Evolutionary conservation across 2,329 filamentous ascomycete species (phyloP), one percentile per base, ranked within the genome.

Genomic region (Arthrinium puccinioides): DNA sequence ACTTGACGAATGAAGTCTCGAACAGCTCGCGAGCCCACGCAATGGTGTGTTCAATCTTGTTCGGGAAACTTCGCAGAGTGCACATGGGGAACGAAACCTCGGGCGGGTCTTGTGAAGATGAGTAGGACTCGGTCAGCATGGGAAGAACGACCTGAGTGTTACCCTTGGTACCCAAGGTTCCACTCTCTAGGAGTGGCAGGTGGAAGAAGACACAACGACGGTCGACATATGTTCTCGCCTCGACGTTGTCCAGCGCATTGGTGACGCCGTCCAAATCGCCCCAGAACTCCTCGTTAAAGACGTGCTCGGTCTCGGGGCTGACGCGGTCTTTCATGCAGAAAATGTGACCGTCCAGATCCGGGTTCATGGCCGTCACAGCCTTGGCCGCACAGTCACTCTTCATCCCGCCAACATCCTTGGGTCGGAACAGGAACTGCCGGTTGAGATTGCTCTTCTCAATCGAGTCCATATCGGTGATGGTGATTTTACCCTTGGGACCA

Each of bases 11-110:
- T 49, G 83, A 87, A 20, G 82, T 83, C 66, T 97, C 88, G 64
- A 98, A 98, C 47, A 95, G 76, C 60, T 97, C 92, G 53, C 94
- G 87, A 26, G 89, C 83, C 92, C 92, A 98, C 3, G 92, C 92
- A 59, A 98, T 98, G 1, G 92, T 97, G 63, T 98, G 92, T 66
- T 98, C 89, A 53, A 98, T 98, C 54, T 84, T 84, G 72, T 98
- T 98, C 41, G 92, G 92, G 72, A 98, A 98, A 63, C 89, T 96
- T 56, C 87, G 80, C 44, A 98, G 74, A 5, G 92, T 97, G 62
- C 92, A 98, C 89, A 97, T 97, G 1, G 92, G 92, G 74, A 98
- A 97, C 1, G 92, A 94, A 67, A 96, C 88, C 72, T 98, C 94
- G 0, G 92, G 92, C 1, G 92, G 92, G 59, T 98, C 94, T 59